A percentile compares a stretch with the other conserved stretches of the same genome.
Evolutionary conservation across 2,329 filamentous ascomycete species (phyloP).

Genomic region (Parafenestella ontariensis): DNA sequence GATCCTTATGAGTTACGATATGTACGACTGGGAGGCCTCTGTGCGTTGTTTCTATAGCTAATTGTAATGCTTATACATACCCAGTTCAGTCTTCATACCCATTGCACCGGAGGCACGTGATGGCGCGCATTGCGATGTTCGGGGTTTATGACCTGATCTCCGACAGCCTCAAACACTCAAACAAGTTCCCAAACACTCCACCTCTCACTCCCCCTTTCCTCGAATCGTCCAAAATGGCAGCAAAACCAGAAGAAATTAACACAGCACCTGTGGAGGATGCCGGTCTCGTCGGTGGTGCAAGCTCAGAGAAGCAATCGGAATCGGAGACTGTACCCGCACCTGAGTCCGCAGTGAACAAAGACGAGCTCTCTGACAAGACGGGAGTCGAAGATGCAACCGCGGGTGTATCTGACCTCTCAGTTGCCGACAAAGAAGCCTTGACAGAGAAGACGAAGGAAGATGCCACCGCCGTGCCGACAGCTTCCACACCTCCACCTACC

Average conservation of each 20-base stretch:
- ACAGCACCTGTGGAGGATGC: conserved; percentile 21
- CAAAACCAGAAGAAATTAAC: conserved; percentile 23
- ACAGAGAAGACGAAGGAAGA: conserved; percentile 17
- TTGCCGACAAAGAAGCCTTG: conserved; percentile 21
- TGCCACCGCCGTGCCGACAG: not conserved
- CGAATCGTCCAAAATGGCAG: conserved; percentile 19
- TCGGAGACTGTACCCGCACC: conserved; percentile 15
- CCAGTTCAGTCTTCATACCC: not conserved
- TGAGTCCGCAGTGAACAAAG: conserved; percentile 19
- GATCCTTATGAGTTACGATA: conserved; percentile 6
- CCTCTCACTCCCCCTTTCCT: not conserved
- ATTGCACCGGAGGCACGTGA: conserved; percentile 12
- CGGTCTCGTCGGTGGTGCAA: conserved; percentile 9
- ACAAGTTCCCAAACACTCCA: conserved; percentile 4
- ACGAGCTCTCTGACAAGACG: conserved; percentile 19
- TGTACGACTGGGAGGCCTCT: not conserved
- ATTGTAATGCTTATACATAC: conserved; percentile 6
- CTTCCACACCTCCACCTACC: conserved; percentile 8
- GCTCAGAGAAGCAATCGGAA: conserved; percentile 25
- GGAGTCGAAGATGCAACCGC: conserved; percentile 23
- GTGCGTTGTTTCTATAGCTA: not conserved
- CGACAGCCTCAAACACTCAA: conserved; percentile 8
- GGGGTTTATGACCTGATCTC: conserved; percentile 18
- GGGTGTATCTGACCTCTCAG: conserved; percentile 23
- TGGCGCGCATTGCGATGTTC: conserved; percentile 12